phyloP scores from a whole-genome alignment of 1,284 basidiomycete species.

The Takashimella koratensis region DNA sequence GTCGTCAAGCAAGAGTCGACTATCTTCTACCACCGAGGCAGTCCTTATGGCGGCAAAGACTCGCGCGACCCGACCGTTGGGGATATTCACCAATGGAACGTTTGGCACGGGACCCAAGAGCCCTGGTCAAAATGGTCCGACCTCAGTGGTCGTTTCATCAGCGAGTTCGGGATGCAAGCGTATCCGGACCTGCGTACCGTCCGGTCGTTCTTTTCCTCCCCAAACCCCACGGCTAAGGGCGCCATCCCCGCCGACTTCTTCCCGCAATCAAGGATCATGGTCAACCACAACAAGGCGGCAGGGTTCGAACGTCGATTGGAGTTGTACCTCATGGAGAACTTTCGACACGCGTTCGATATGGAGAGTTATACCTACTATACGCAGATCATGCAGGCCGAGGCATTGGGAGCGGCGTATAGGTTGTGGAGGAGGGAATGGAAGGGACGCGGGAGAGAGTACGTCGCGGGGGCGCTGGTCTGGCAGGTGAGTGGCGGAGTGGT shows the following conservation, averaged over 20 bases:
- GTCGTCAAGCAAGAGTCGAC: slow-evolving; percentile 61
- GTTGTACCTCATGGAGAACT: slow-evolving; percentile 84
- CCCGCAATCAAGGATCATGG: slow-evolving; percentile 78
- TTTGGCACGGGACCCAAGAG: slow-evolving; percentile 74
- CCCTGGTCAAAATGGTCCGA: slow-evolving; percentile 81
- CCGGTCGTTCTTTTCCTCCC: neutral
- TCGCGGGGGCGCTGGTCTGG: slow-evolving; percentile 74
- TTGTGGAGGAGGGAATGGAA: slow-evolving; percentile 73
- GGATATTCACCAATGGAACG: slow-evolving; percentile 80
- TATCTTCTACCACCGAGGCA: slow-evolving; percentile 70
- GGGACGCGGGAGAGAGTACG: slow-evolving; percentile 65
- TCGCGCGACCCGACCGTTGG: slow-evolving; percentile 69
- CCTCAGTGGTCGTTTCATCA: slow-evolving; percentile 70
- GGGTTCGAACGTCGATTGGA: slow-evolving; percentile 84
- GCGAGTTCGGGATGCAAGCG: slow-evolving; percentile 2
- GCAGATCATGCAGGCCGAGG: slow-evolving; percentile 78
- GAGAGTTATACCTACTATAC: slow-evolving; percentile 78
- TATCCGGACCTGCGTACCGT: neutral
- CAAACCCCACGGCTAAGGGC: slow-evolving; percentile 29
- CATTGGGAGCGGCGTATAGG: slow-evolving; percentile 65
- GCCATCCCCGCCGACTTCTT: slow-evolving; percentile 66
- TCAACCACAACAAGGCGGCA: slow-evolving; percentile 80
- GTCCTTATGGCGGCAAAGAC: slow-evolving; percentile 71
- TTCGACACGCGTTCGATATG: slow-evolving; percentile 77
- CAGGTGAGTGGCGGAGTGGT: slow-evolving; percentile 52